Evolutionary conservation across 306 rosid species (phyloP).

Genomic region (Begonia loranthoides): DNA sequence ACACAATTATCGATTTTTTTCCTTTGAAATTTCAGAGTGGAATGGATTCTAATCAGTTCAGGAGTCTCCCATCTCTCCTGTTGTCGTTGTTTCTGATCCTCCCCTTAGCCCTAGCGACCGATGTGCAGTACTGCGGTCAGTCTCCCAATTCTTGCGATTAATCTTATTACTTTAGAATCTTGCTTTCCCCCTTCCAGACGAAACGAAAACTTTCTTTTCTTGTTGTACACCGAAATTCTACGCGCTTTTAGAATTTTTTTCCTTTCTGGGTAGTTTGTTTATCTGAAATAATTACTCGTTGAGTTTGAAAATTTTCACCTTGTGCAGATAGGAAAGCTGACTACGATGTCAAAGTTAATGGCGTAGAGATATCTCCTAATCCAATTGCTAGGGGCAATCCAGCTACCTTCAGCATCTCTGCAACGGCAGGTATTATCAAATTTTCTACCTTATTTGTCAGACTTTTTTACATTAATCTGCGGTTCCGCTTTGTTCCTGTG

Average conservation of each 20-base stretch:
- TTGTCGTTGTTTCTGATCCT: constrained; percentile 20
- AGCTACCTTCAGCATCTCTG: constrained; percentile 68
- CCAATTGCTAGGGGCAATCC: constrained; percentile 63
- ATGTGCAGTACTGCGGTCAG: constrained; percentile 40
- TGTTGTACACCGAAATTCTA: not conserved
- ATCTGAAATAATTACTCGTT: not conserved
- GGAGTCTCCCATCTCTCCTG: constrained; percentile 9
- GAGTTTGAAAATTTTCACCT: not conserved
- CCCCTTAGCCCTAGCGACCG: constrained; percentile 30
- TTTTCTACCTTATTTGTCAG: too few relatives aligned
- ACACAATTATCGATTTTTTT: too few relatives aligned
- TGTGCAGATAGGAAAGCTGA: constrained; percentile 41
- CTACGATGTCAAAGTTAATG: constrained; percentile 49
- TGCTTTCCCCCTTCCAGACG: not conserved
- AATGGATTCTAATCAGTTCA: not conserved
- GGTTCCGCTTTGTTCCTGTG: too few relatives aligned
- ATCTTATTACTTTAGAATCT: not conserved
- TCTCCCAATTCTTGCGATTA: constrained; percentile 2
- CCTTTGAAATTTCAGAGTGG: too few relatives aligned
- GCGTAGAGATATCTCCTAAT: constrained; percentile 52
- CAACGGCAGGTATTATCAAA: constrained; percentile 40
- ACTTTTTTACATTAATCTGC: too few relatives aligned
- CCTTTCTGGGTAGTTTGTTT: not conserved
- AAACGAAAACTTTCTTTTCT: not conserved
- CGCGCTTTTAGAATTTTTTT: not conserved